Evolutionary conservation across 108 stramenopile species (phyloP), one percentile per base, ranked within the genome.

Genomic region (Fragilariopsis cylindrus): DNA sequence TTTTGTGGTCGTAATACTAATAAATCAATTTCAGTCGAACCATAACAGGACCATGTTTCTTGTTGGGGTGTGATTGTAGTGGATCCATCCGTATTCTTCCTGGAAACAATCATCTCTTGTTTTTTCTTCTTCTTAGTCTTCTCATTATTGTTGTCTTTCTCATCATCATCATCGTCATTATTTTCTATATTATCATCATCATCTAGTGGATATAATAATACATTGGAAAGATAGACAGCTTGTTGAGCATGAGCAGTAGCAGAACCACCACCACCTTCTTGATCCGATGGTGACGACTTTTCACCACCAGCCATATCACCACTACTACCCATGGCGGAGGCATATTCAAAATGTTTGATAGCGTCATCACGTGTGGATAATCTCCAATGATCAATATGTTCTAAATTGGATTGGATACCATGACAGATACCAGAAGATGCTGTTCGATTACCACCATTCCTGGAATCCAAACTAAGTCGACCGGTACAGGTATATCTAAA

Each of bases 1-100:
- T 63, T 43, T 39, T 69, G 40, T 2, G 73, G 73, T 44, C 76
- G 41, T 70, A 85, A 69, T 4, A 85, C 80, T 45, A 85, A 77
- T 13, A 78, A 71, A 70, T 85, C 80, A 7, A 85, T 74, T 54
- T 78, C 74, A n/a, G 84, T 85, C 0, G 80, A 80, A n/a, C 84
- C 84, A 63, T 81, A 85, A 54, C 80, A 85, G 39, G 11, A 11
- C 77, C 80, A 78, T 30, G 75, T 57, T 49, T 85, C 73, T 56
- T 74, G 39, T 69, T 60, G 13, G 0, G 69, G 58, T 43, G 44
- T 21, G 4, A 63, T 45, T 21, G 62, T 63, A 0, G 62, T 47
- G 0, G 62, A 63, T 4, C 62, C 62, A n/a, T 63, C 62, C 13
- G 62, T 45, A 40, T 63, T 63, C 40, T 63, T 63, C 1, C 62